Base-by-base conservation (phyloP, 2,329 filamentous ascomycete species). In the Aspergillus eucalypticola region DNA sequence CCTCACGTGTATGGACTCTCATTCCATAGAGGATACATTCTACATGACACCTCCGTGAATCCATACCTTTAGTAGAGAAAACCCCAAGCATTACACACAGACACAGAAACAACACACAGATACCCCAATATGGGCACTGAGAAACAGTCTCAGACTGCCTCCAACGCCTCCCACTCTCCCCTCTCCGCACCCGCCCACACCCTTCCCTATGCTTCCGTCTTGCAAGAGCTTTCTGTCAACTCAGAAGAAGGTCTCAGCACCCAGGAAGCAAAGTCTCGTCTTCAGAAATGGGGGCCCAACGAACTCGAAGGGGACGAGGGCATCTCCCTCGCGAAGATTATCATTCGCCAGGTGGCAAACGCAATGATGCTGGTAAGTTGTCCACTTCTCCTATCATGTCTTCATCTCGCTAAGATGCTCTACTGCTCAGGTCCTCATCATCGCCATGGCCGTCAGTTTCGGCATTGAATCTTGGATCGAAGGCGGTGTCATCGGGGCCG, bases 311-410 rank as follows among this genome's bases (percentile, higher is more conserved):
- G 90, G 19, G 87, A 70, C 44, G 70, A 74, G 83, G 85, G 84
- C 27, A 87, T 92, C 51, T 84, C 71, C 83, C 87, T 89, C 81
- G 87, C 83, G 68, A 92, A 88, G 67, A 90, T 90, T 61, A 75
- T 90, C 21, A 77, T 89, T 52, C 80, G 83, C 32, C 88, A 90
- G 69, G 79, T 90, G 56, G 86, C 86, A 60, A 90, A 90, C 73
- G 87, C 87, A 13, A 85, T 90, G 84, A 89, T 85, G 65, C 73
- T 90, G 73, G 88, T 88, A 72, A 69, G 72, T 73, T 23, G 10
- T 15, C 7, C 17, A 54, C 32, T 2, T 42, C 35, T 21, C 8
- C 8, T 2, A 39, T 1, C 32, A 15, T 35, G 17, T 2, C 5
- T 19, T n/a, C 7, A 15, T 19, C 13, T n/a, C 21, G 23, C 23